Conservation (phyloP, 2,329 filamentous ascomycete genomes). For the Aspergillus japonicus region DNA sequence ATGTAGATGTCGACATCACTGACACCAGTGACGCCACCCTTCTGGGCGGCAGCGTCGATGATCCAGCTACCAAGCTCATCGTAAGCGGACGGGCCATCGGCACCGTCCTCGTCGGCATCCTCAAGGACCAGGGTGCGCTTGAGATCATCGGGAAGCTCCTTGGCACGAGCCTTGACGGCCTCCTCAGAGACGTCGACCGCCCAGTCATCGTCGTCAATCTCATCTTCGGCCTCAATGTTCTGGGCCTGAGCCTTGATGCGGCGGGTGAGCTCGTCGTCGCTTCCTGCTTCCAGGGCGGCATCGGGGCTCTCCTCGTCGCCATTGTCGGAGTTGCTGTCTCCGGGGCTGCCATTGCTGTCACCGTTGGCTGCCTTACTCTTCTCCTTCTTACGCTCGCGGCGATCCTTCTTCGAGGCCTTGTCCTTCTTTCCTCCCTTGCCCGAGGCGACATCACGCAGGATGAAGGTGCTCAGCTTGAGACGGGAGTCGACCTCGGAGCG, state of each 20-base stretch:
- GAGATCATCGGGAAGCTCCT: slow-evolving; percentile 89
- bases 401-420: slow-evolving; percentile 91
- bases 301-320: slow-evolving; percentile 65
- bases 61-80: slow-evolving; percentile 95
- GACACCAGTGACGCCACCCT: slow-evolving; percentile 72
- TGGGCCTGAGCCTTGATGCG: slow-evolving; percentile 66
- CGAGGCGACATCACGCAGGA: slow-evolving; percentile 83
- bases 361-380: slow-evolving; percentile 57
- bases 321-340: slow-evolving; percentile 64
- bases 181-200: slow-evolving; percentile 94
- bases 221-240: slow-evolving; percentile 68
- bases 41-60: slow-evolving; percentile 66
- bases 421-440: slow-evolving; percentile 93
- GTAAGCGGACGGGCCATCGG: slow-evolving; percentile 76
- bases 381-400: slow-evolving; percentile 74
- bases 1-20: slow-evolving; percentile 89
- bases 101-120: slow-evolving; percentile 76
- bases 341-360: slow-evolving; percentile 60
- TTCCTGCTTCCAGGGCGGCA: slow-evolving; percentile 67
- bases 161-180: slow-evolving; percentile 90
- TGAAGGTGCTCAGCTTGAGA: slow-evolving; percentile 95
- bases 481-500: slow-evolving; percentile 87
- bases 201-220: slow-evolving; percentile 86
- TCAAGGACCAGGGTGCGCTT: slow-evolving; percentile 86
- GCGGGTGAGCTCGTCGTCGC: slow-evolving; percentile 89